phyloP scores from a whole-genome alignment of 306 rosid species.

The Senna tora region DNA sequence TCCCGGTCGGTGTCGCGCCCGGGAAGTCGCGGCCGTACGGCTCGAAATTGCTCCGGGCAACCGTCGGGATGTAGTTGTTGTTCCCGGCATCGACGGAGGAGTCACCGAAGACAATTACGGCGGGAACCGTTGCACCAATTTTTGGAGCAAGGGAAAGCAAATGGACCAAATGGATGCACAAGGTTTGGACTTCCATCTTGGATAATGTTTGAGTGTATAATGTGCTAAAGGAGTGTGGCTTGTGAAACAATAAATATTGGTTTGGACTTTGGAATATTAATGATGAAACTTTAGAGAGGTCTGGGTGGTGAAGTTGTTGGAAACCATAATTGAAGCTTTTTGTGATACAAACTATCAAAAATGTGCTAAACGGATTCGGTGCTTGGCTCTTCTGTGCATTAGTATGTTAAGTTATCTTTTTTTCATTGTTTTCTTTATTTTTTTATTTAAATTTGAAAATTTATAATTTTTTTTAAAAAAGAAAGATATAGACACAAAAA shows the following conservation, averaged over 20 bases:
- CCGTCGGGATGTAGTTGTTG: constrained; percentile 81
- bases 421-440: no score
- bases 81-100: constrained; percentile 93
- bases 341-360: no score
- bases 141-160: constrained; percentile 15
- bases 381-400: no score
- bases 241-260: constrained; percentile 47
- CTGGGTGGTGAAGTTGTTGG: constrained; percentile 59
- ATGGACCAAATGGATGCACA: constrained; percentile 34
- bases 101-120: constrained; percentile 82
- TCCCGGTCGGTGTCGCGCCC: constrained; percentile 79
- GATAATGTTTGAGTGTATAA: constrained; percentile 8
- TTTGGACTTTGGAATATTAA: no score
- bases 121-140: constrained; percentile 55
- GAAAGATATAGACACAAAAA: no score
- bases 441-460: no score
- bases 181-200: constrained; percentile 25
- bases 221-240: not conserved
- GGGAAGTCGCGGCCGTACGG: constrained; percentile 93
- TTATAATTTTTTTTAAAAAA: no score
- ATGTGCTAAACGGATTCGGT: no score
- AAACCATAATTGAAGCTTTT: constrained; percentile 19
- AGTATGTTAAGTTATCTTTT: no score
- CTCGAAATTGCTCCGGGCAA: constrained; percentile 80
- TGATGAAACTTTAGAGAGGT: constrained; percentile 38